Evolutionary conservation across 1,284 basidiomycete species (phyloP).

Genomic region (Meripilus lineatus): DNA sequence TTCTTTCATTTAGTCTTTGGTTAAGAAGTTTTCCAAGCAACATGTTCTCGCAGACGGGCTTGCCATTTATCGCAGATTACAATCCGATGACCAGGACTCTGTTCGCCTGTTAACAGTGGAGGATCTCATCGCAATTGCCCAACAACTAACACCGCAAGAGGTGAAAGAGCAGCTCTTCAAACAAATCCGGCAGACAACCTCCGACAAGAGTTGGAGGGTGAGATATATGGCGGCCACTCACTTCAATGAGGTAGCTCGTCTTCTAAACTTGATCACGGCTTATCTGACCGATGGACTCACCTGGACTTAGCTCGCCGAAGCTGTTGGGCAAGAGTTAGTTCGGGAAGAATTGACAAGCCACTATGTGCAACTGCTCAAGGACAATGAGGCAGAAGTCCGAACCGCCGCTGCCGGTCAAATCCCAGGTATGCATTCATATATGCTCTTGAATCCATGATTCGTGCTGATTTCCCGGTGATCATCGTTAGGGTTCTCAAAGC

Average conservation of each 20-base stretch:
- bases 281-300: constrained; percentile 6
- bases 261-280: not conserved
- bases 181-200: constrained; percentile 83
- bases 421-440: constrained; percentile 62
- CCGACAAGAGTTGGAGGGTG: constrained; percentile 98
- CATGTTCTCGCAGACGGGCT: constrained; percentile 87
- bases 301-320: constrained; percentile 73
- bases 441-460: not conserved
- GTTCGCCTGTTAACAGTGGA: constrained; percentile 95
- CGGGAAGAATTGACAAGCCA: constrained; percentile 93
- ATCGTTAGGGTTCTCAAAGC: constrained; percentile 83
- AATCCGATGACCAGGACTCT: constrained; percentile 97
- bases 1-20: constrained; percentile 53
- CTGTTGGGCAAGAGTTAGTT: constrained; percentile 88
- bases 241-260: constrained; percentile 79
- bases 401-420: constrained; percentile 96
- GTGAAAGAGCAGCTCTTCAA: constrained; percentile 89
- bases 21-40: constrained; percentile 71
- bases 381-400: constrained; percentile 98
- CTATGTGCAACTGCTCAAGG: constrained; percentile 93
- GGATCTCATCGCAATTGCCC: constrained; percentile 90
- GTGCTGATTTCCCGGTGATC: constrained; percentile 2
- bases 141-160: constrained; percentile 80
- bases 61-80: constrained; percentile 91
- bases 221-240: constrained; percentile 99